Conservation (phyloP, 1,284 basidiomycete genomes). For the Cerrena zonata region DNA sequence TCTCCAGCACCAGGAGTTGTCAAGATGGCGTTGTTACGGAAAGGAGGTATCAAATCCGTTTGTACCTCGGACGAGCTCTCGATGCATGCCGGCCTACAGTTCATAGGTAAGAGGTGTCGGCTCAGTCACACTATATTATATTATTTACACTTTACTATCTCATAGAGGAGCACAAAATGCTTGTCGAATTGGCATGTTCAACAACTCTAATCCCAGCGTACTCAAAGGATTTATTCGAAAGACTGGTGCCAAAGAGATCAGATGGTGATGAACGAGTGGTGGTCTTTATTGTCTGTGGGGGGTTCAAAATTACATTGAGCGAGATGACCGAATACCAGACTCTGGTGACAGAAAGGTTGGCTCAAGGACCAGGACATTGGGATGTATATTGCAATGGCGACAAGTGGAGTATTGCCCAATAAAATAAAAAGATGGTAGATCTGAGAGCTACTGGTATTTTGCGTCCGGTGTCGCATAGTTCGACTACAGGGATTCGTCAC, state of each 20-base stretch:
- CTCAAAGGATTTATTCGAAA: conserved; percentile 47
- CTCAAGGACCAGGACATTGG: conserved; percentile 27
- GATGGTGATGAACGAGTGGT: conserved; percentile 32
- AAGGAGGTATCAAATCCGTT: conserved; percentile 49
- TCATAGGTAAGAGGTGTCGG: conserved; percentile 44
- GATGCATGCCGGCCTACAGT: conserved; percentile 51
- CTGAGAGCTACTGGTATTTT: too few species aligned
- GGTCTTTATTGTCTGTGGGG: conserved; percentile 68
- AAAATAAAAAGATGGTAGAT: conserved; percentile 5
- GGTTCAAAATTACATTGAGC: conserved; percentile 57
- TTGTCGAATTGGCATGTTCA: conserved; percentile 68
- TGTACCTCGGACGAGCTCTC: conserved; percentile 62
- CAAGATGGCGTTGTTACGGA: conserved; percentile 53
- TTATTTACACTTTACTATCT: background rate
- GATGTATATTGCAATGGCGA: conserved; percentile 36
- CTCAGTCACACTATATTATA: background rate
- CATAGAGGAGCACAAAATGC: conserved; percentile 66
- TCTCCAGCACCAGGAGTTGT: conserved; percentile 55
- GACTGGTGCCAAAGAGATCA: conserved; percentile 36
- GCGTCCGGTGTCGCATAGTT: too few species aligned
- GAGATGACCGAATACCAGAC: conserved; percentile 45
- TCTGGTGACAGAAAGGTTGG: conserved; percentile 32
- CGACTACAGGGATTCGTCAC: too few species aligned
- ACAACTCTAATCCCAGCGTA: conserved; percentile 64
- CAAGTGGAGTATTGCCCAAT: conserved; percentile 25